Conservation (phyloP, 202 grass and related monocot genomes). For the Zoysia matrella region DNA sequence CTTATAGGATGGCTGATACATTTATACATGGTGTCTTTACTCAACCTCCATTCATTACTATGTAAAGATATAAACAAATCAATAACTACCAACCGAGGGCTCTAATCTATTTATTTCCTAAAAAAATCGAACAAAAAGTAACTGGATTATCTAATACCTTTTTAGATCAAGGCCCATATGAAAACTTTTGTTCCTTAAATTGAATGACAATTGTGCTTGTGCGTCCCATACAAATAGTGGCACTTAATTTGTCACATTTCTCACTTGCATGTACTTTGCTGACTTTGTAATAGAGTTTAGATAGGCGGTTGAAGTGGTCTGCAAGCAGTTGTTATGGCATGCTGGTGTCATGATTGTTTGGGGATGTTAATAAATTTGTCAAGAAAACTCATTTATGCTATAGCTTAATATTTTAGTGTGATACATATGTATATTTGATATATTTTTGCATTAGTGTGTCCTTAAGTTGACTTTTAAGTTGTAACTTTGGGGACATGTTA, state of each 20-base stretch:
- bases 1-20: not conserved
- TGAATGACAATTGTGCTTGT: not conserved
- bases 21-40: not conserved
- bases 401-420: not conserved
- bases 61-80: not conserved
- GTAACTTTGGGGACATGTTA: not conserved
- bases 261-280: not conserved
- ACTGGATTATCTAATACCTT: not conserved
- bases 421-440: not conserved
- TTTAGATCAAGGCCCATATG: not conserved
- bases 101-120: not conserved
- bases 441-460: not conserved
- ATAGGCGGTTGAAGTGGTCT: not conserved
- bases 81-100: not conserved
- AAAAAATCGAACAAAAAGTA: not conserved
- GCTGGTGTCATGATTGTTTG: not conserved
- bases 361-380: too few species aligned
- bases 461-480: not conserved
- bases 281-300: not conserved
- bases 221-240: not conserved
- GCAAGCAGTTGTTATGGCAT: not conserved
- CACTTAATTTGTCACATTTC: not conserved
- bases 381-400: not conserved
- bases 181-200: not conserved
- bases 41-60: not conserved